Evolutionary conservation across 805 yeast species (phyloP).

Genomic region (Kurtzmaniella fragi): DNA sequence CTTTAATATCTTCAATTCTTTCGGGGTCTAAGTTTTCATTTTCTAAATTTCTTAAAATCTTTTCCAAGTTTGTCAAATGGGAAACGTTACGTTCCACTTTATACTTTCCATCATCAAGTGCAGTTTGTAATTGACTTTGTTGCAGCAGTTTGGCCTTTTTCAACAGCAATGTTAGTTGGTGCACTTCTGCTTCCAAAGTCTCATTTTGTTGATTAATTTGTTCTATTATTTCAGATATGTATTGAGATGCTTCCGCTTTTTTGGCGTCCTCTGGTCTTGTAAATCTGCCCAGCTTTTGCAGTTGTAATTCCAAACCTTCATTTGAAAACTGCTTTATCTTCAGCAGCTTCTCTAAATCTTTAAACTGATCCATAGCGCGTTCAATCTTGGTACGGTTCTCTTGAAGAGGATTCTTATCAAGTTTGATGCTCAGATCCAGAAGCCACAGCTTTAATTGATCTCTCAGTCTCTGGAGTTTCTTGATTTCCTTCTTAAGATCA

Average conservation of each 20-base stretch:
- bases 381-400: constrained; percentile 72
- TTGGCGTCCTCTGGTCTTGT: constrained; percentile 76
- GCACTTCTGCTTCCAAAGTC: constrained; percentile 64
- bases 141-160: constrained; percentile 53
- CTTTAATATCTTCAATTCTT: constrained; percentile 68
- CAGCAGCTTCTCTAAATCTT: constrained; percentile 87
- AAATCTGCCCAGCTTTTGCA: constrained; percentile 31
- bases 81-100: constrained; percentile 67
- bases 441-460: constrained; percentile 96
- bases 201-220: constrained; percentile 81
- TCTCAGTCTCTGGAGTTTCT: constrained; percentile 86
- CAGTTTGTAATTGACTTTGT: constrained; percentile 37
- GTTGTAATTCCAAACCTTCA: constrained; percentile 79
- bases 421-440: constrained; percentile 86
- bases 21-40: constrained; percentile 79
- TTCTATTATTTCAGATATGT: constrained; percentile 66
- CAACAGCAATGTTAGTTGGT: constrained; percentile 22
- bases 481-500: constrained; percentile 91
- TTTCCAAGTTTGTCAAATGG: constrained; percentile 77
- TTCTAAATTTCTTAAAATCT: constrained; percentile 68
- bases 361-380: constrained; percentile 94
- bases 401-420: constrained; percentile 39
- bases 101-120: constrained; percentile 59
- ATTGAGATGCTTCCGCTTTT: constrained; percentile 66
- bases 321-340: constrained; percentile 92